Evolutionary conservation across 495 filamentous ascomycete species (phyloP).

Genomic region (Annulohypoxylon bovei): DNA sequence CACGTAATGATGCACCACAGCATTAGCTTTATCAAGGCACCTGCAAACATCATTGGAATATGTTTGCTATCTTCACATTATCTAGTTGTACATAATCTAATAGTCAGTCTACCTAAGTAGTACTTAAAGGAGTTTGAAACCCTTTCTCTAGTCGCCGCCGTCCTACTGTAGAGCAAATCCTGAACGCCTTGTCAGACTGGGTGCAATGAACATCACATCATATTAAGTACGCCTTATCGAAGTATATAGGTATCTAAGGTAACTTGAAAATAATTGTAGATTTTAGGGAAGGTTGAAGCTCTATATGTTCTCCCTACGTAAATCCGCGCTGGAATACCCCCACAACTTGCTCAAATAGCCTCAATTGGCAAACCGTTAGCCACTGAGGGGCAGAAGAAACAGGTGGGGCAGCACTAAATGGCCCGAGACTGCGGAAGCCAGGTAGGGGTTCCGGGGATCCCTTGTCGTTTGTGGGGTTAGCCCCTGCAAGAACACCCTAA

Average conservation of each 20-base stretch:
- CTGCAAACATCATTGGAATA: conserved; percentile 5
- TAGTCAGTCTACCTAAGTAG: conserved; percentile 16
- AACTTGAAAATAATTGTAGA: background rate
- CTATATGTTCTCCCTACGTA: background rate
- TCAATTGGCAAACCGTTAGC: conserved; percentile 39
- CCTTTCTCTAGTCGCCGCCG: background rate
- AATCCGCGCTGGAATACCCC: background rate
- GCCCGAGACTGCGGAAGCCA: conserved; percentile 14
- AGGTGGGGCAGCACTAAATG: conserved; percentile 9
- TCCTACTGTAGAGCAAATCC: conserved; percentile 7
- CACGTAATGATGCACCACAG: conserved; percentile 1
- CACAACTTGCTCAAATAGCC: conserved; percentile 63
- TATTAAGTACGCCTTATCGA: background rate
- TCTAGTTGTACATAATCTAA: conserved; percentile 10
- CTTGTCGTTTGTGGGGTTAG: conserved; percentile 12
- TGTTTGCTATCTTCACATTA: conserved; percentile 18
- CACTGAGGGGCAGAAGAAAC: conserved; percentile 14
- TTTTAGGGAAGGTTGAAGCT: background rate
- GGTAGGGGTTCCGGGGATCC: background rate
- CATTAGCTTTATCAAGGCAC: background rate
- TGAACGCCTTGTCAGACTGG: background rate
- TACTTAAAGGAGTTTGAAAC: conserved; percentile 18
- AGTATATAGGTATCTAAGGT: background rate
- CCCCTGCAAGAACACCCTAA: conserved; percentile 15
- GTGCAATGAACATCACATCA: background rate